phyloP scores from a whole-genome alignment of 2,329 filamentous ascomycete species.

The Aureobasidium sp. region DNA sequence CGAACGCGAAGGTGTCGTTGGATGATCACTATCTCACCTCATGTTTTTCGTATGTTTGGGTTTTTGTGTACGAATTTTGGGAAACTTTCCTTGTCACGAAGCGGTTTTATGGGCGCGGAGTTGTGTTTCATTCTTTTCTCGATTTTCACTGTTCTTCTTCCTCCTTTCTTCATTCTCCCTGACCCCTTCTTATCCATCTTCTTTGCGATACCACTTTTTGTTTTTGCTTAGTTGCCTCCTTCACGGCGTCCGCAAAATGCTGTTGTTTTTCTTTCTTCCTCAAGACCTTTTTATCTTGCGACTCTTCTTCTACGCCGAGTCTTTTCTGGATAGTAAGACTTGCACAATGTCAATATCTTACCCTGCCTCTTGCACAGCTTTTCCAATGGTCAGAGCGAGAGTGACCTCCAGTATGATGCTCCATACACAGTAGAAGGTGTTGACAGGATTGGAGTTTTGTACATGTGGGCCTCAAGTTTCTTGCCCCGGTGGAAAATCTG shows the following conservation, averaged over 20 bases:
- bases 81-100: neutral
- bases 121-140: neutral
- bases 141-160: neutral
- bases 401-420: no score
- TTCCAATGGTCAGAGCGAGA: no score
- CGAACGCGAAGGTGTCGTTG: constrained; percentile 23
- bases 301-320: neutral
- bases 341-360: no score
- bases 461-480: no score
- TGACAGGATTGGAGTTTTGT: no score
- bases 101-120: neutral
- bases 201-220: neutral
- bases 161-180: neutral
- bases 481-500: no score
- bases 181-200: constrained; percentile 7
- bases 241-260: no score
- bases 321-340: neutral
- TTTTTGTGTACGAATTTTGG: neutral
- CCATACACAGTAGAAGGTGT: no score
- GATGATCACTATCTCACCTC: neutral
- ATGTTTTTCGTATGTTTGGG: constrained; percentile 6
- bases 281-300: neutral
- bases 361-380: no score
- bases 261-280: neutral
- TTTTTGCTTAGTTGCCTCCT: neutral